Percentiles rank a stretch among this genome's conserved stretches.
Conservation (phyloP, 352 stramenopile species). For the Peronospora belbahrii region DNA sequence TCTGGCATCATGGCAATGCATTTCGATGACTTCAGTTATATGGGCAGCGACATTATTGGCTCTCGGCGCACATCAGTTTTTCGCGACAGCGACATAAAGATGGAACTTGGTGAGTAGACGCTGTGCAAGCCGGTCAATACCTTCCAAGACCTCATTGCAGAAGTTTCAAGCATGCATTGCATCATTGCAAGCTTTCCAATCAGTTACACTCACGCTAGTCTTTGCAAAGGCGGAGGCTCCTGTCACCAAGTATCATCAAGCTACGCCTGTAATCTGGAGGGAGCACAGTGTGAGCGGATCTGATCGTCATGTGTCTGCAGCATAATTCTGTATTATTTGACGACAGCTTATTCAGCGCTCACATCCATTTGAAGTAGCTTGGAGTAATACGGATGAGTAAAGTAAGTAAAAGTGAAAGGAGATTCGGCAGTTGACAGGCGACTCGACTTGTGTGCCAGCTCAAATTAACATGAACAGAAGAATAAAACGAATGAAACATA, state of each 20-base stretch:
- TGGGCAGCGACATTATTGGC: slow-evolving; percentile 81
- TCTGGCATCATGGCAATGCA: slow-evolving; percentile 71
- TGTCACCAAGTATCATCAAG: slow-evolving; percentile 9
- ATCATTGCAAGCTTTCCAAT: slow-evolving; percentile 8
- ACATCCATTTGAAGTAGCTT: slow-evolving; percentile 12
- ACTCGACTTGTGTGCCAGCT: too few species aligned
- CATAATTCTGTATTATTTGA: slow-evolving; percentile 7
- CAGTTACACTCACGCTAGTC: neutral
- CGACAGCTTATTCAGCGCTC: slow-evolving; percentile 8
- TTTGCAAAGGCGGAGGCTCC: slow-evolving; percentile 2
- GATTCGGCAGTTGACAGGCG: too few species aligned
- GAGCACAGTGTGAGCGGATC: slow-evolving; percentile 9
- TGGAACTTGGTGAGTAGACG: slow-evolving; percentile 66
- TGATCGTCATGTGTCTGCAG: slow-evolving; percentile 11
- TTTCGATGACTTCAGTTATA: slow-evolving; percentile 85
- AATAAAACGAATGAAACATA: too few species aligned
- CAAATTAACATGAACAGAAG: too few species aligned
- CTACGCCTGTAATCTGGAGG: slow-evolving; percentile 4
- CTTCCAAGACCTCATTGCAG: neutral
- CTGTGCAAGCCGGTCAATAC: slow-evolving; percentile 1
- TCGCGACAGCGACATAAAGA: slow-evolving; percentile 77
- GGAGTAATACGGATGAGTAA: slow-evolving; percentile 9
- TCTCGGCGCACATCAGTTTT: slow-evolving; percentile 77
- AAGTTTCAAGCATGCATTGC: slow-evolving; percentile 20
- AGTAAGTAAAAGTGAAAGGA: too few species aligned